phyloP scores from a whole-genome alignment of 75 land plant genomes.

The Cunninghamia lanceolata region DNA sequence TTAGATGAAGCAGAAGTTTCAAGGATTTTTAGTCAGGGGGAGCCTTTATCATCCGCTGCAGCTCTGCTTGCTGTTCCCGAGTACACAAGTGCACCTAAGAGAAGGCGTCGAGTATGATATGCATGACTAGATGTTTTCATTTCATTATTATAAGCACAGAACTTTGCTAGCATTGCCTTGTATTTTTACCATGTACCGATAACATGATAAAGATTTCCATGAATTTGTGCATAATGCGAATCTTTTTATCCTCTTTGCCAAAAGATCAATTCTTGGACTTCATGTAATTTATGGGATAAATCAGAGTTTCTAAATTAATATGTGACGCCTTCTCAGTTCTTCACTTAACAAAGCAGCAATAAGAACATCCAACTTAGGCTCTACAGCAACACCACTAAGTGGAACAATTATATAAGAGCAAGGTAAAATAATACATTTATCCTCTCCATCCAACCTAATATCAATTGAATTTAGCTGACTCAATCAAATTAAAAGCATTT shows the following conservation, averaged over 20 bases:
- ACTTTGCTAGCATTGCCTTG: neutral
- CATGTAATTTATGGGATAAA: neutral
- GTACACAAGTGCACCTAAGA: conserved; percentile 23
- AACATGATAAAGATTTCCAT: neutral
- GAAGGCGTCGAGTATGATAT: conserved; percentile 10
- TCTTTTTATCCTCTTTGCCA: neutral
- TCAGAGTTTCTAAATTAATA: too few relatives aligned
- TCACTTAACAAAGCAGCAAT: too few relatives aligned
- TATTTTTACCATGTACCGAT: neutral
- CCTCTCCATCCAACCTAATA: too few relatives aligned
- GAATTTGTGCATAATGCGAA: neutral
- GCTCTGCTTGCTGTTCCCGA: conserved; percentile 15
- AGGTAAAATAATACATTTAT: too few relatives aligned
- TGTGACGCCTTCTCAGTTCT: too few relatives aligned
- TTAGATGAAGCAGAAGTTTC: conserved; percentile 9
- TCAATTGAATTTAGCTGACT: too few relatives aligned
- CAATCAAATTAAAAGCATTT: too few relatives aligned
- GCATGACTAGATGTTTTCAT: neutral
- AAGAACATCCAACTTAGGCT: too few relatives aligned
- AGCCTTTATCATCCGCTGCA: conserved; percentile 20
- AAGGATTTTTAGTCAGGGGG: neutral
- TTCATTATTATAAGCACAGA: neutral
- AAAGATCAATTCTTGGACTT: neutral
- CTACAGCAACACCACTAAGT: too few relatives aligned
- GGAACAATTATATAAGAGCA: too few relatives aligned